A percentile compares a stretch with the other conserved stretches of the same genome.
Evolutionary conservation across 495 filamentous ascomycete genomes (phyloP).

Genomic region (Aspergillus incahuasiensis): DNA sequence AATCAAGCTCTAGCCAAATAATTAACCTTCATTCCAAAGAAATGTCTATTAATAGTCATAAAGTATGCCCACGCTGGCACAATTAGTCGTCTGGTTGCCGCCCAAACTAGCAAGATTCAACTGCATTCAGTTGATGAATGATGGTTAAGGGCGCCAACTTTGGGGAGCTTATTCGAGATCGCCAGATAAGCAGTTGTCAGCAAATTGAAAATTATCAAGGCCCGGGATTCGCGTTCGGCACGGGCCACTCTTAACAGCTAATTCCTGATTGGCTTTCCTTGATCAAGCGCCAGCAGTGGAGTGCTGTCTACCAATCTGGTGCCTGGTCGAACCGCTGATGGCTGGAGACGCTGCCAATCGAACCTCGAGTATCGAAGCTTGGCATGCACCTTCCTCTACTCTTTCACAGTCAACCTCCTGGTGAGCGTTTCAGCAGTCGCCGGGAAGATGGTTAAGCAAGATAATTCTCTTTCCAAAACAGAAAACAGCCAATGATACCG

Average conservation of each 20-base stretch:
- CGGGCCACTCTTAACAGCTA: neutral
- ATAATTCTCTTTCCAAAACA: neutral
- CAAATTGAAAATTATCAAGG: neutral
- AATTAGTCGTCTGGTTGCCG: neutral
- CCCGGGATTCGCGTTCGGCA: slow-evolving; percentile 7
- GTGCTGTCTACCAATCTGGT: neutral
- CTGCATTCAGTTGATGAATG: neutral
- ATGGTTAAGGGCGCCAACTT: slow-evolving; percentile 22
- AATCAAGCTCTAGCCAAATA: neutral
- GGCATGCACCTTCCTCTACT: slow-evolving; percentile 10
- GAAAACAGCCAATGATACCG: slow-evolving; percentile 6
- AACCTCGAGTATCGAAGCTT: slow-evolving; percentile 7
- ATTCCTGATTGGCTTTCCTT: slow-evolving; percentile 3
- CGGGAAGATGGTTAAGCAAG: neutral
- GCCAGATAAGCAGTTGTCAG: neutral
- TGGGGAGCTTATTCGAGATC: neutral
- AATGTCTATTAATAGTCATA: neutral
- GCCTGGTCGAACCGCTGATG: slow-evolving; percentile 11
- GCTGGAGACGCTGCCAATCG: slow-evolving; percentile 3
- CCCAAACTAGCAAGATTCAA: slow-evolving; percentile 6
- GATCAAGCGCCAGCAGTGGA: neutral
- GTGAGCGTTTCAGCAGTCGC: slow-evolving; percentile 18
- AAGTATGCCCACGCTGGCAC: neutral
- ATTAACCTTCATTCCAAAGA: neutral
- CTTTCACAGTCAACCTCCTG: slow-evolving; percentile 4